Conservation (phyloP, 2,329 filamentous ascomycete species). For the Aspergillus proliferans region DNA sequence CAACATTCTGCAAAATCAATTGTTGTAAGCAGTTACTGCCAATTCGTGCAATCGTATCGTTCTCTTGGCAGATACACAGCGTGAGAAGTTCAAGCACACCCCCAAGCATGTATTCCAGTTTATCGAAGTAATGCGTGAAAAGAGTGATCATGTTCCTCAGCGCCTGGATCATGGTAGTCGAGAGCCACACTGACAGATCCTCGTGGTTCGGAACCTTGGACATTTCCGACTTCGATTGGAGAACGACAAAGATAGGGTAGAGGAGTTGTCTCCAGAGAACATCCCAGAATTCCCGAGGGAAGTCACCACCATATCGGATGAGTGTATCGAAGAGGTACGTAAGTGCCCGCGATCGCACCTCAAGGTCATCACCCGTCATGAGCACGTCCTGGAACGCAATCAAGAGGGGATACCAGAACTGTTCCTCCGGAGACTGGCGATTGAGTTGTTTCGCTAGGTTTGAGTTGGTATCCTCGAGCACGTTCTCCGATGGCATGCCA, state of each 20-base stretch:
- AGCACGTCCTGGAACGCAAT: conserved; percentile 98
- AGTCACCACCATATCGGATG: conserved; percentile 81
- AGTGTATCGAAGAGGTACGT: conserved; percentile 97
- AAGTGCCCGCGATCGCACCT: conserved; percentile 79
- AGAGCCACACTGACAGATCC: conserved; percentile 96
- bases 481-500: conserved; percentile 41
- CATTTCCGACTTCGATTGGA: conserved; percentile 95
- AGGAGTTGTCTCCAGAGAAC: conserved; percentile 94
- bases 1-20: conserved; percentile 90
- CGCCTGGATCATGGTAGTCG: conserved; percentile 98
- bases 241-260: conserved; percentile 96
- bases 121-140: conserved; percentile 97
- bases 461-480: conserved; percentile 41
- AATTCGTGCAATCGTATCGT: conserved; percentile 95
- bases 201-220: conserved; percentile 91
- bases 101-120: conserved; percentile 95
- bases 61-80: conserved; percentile 97
- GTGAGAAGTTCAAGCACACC: conserved; percentile 92
- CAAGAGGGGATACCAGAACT: conserved; percentile 96
- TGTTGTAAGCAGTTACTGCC: conserved; percentile 98
- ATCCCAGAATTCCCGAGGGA: conserved; percentile 94
- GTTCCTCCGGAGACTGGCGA: conserved; percentile 86
- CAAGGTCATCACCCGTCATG: conserved; percentile 97
- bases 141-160: conserved; percentile 97
- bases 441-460: conserved; percentile 57